Conservation (phyloP, 1,284 basidiomycete genomes). For the Cutaneotrichosporon cutaneum region DNA sequence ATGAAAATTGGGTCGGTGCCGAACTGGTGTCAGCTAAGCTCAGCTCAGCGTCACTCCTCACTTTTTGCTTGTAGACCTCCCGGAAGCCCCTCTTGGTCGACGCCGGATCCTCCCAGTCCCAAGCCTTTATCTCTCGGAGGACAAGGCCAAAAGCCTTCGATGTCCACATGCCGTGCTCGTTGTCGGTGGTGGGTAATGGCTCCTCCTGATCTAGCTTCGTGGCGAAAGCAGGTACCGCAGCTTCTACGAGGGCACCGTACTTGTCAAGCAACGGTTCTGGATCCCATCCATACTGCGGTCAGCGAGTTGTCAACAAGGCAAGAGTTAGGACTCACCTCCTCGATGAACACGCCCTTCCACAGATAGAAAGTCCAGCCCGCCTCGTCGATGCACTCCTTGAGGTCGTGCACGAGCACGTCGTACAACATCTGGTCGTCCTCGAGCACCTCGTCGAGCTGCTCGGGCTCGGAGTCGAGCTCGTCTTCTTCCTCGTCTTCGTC, state of each 20-base stretch:
- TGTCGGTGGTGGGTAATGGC: neutral
- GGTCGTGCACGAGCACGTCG: neutral
- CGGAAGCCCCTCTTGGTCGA: neutral
- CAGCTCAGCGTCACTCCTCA: neutral
- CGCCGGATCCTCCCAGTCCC: neutral
- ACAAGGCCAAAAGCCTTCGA: neutral
- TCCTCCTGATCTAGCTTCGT: neutral
- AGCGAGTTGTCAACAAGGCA: neutral
- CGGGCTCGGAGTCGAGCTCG: neutral
- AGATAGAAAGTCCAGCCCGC: neutral
- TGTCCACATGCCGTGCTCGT: neutral
- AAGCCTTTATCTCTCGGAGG: neutral
- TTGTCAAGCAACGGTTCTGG: neutral
- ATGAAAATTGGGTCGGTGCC: too few relatives aligned
- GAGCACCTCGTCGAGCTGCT: neutral
- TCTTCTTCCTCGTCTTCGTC: neutral
- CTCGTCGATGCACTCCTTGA: conserved; percentile 2
- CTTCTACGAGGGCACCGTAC: neutral
- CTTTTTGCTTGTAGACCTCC: neutral
- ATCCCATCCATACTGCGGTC: conserved; percentile 2
- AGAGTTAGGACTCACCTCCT: neutral
- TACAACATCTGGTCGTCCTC: neutral
- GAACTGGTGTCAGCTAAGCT: too few relatives aligned
- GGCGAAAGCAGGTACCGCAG: neutral
- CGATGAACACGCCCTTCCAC: neutral